Conservation (phyloP, 371 early-diverging fungal genomes). For the Haplosporangium sp. region DNA sequence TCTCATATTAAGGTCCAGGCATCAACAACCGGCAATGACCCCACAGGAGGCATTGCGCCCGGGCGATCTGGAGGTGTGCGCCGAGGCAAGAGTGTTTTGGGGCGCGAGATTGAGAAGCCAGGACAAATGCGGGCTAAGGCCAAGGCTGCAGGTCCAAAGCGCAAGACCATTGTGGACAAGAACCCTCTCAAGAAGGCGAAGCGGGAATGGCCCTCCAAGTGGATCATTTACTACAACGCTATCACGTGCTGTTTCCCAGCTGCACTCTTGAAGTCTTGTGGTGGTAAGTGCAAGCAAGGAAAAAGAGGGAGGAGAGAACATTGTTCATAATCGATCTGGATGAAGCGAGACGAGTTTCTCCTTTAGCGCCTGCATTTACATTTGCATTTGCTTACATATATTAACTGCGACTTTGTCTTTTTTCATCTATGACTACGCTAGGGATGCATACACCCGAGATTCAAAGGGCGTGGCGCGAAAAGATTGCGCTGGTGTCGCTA, state of each 20-base stretch:
- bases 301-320: not conserved
- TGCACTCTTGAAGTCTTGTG: constrained; percentile 47
- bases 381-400: too few species aligned
- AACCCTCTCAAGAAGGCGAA: constrained; percentile 44
- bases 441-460: constrained; percentile 58
- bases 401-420: too few species aligned
- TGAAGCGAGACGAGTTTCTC: not conserved
- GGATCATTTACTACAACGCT: constrained; percentile 65
- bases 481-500: constrained; percentile 81
- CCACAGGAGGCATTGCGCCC: constrained; percentile 18
- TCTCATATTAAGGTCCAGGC: constrained; percentile 47
- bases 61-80: constrained; percentile 29
- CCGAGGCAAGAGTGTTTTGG: constrained; percentile 52
- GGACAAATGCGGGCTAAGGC: constrained; percentile 37
- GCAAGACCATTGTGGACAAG: constrained; percentile 36
- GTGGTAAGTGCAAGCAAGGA: constrained; percentile 29
- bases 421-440: too few species aligned
- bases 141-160: constrained; percentile 28
- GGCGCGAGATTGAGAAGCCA: constrained; percentile 54
- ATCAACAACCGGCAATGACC: constrained; percentile 50
- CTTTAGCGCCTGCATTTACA: not conserved
- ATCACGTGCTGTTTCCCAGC: constrained; percentile 68
- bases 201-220: constrained; percentile 56
- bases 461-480: constrained; percentile 90
- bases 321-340: not conserved